Evolutionary conservation across 805 yeast species (phyloP).

Genomic region (Kodamaea neixiangensis): DNA sequence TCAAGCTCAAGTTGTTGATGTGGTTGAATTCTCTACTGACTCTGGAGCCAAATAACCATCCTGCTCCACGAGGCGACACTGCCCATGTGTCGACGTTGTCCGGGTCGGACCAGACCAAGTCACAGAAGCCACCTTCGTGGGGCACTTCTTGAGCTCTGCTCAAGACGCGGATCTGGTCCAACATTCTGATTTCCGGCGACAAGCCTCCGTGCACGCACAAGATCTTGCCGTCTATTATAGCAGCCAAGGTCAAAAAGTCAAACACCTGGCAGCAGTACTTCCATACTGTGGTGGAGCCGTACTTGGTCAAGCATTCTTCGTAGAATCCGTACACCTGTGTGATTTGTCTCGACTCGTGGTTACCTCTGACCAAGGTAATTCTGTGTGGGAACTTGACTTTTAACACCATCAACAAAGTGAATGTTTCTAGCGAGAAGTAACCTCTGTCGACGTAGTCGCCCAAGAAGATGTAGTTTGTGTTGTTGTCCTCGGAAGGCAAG

Average conservation of each 20-base stretch:
- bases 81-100: slow-evolving; percentile 99
- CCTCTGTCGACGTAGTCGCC: slow-evolving; percentile 99
- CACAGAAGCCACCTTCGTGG: slow-evolving; percentile 98
- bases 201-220: slow-evolving; percentile 97
- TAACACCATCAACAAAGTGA: slow-evolving; percentile 88
- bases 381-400: slow-evolving; percentile 85
- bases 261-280: slow-evolving; percentile 95
- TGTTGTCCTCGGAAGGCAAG: slow-evolving; percentile 72
- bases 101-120: slow-evolving; percentile 96
- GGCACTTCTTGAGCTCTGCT: slow-evolving; percentile 98
- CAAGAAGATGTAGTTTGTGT: slow-evolving; percentile 70
- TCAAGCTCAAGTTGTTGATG: slow-evolving; percentile 81
- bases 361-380: slow-evolving; percentile 93
- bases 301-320: slow-evolving; percentile 91
- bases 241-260: slow-evolving; percentile 91
- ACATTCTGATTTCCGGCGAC: slow-evolving; percentile 95
- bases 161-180: slow-evolving; percentile 92
- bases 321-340: slow-evolving; percentile 99
- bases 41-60: slow-evolving; percentile 94
- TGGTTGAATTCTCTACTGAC: slow-evolving; percentile 96
- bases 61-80: slow-evolving; percentile 97
- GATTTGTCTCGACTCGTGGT: slow-evolving; percentile 95
- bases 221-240: slow-evolving; percentile 91
- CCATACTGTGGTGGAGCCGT: slow-evolving; percentile 95
- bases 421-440: slow-evolving; percentile 92